These are phyloP conservation scores for Flaveria robusta DNA, from an alignment of 129 eudicot species.

Conservation along the genomic window DNA sequence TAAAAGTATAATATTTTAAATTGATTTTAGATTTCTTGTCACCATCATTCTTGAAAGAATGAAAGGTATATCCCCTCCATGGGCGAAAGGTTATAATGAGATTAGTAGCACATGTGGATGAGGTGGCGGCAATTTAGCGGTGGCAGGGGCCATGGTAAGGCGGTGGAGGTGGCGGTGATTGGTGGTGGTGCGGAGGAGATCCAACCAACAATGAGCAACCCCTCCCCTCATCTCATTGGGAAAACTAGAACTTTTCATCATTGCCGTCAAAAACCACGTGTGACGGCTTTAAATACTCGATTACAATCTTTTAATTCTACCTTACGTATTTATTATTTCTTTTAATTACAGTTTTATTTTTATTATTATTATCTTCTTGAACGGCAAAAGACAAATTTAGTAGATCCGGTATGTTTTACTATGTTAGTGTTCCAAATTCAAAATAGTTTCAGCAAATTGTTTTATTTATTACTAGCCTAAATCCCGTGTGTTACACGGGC, in stretches of 20 bases:
- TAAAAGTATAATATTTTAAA: no score
- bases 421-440: no score
- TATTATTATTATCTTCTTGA: no score
- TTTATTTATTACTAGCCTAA: no score
- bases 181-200: slow-evolving; percentile 9
- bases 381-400: no score
- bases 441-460: no score
- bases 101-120: background rate
- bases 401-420: no score
- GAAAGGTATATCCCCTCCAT: background rate
- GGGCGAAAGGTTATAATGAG: background rate
- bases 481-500: no score
- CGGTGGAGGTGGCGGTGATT: background rate
- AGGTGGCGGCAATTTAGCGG: background rate
- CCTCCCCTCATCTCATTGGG: background rate
- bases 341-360: background rate
- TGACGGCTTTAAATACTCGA: slow-evolving; percentile 35
- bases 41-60: no score
- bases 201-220: background rate
- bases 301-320: slow-evolving; percentile 19
- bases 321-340: slow-evolving; percentile 24
- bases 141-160: background rate
- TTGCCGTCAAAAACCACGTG: slow-evolving; percentile 21
- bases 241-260: slow-evolving; percentile 17
- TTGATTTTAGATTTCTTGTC: no score